A percentile compares a stretch with the other conserved stretches of the same genome.
phyloP scores from a whole-genome alignment of 2,329 filamentous ascomycete genomes.

The Ascochyta clinopodiicola region DNA sequence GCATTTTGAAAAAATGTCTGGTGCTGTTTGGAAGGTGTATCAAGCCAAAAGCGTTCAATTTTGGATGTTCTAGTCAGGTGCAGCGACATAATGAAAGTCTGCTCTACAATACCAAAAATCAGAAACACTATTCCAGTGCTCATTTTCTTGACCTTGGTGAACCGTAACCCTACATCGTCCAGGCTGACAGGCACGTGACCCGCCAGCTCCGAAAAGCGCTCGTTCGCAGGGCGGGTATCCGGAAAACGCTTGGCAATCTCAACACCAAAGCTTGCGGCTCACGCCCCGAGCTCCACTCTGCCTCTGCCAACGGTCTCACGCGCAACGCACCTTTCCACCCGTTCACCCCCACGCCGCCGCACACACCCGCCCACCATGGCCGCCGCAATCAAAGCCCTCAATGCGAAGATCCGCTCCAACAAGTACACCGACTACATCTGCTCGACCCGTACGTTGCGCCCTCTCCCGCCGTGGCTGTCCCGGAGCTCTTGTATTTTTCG shows the following conservation, averaged over 20 bases:
- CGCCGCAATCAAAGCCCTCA: constrained; percentile 61
- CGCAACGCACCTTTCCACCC: constrained; percentile 5
- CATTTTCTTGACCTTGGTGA: too few relatives aligned
- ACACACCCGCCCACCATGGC: constrained; percentile 51
- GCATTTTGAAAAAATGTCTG: not conserved
- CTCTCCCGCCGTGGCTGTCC: not conserved
- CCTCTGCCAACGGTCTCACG: not conserved
- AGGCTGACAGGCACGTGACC: constrained; percentile 18
- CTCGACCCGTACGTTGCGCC: constrained; percentile 58
- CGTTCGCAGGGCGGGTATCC: constrained; percentile 5
- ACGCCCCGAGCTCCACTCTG: constrained; percentile 10
- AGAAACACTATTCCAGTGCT: not conserved
- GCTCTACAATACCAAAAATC: constrained; percentile 6
- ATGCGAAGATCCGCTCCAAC: constrained; percentile 60
- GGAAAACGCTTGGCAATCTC: constrained; percentile 10
- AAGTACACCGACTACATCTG: constrained; percentile 60
- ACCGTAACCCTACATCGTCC: not conserved
- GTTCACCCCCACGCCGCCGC: constrained; percentile 12
- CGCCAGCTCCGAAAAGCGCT: constrained; percentile 11
- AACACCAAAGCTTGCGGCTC: constrained; percentile 13
- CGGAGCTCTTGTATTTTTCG: too few relatives aligned
- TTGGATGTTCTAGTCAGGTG: constrained; percentile 6
- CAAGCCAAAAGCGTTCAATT: constrained; percentile 3
- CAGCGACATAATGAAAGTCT: not conserved
- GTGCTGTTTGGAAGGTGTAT: not conserved